Percentiles rank a stretch among this genome's conserved stretches.
These are phyloP conservation scores for Plantago ovata DNA, from an alignment of 257 asterid species.

Conservation along the genomic window DNA sequence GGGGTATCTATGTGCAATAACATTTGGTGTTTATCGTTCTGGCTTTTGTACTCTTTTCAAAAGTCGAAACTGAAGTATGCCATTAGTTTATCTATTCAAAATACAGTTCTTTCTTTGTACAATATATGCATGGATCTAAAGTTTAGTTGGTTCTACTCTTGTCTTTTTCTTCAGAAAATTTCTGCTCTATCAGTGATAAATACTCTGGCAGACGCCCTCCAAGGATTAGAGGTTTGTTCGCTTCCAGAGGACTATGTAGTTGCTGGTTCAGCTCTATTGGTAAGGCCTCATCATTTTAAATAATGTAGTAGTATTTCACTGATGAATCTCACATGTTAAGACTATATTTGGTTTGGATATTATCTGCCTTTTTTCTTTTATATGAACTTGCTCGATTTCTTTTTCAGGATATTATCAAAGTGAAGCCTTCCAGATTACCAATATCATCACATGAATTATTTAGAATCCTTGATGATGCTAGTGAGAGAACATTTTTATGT, in stretches of 20 bases:
- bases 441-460: constrained; percentile 73
- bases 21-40: too few relatives aligned
- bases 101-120: background rate
- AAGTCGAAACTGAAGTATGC: too few relatives aligned
- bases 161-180: constrained; percentile 47
- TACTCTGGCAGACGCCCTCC: constrained; percentile 62
- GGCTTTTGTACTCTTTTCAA: too few relatives aligned
- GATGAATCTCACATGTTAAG: constrained; percentile 12
- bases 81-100: background rate
- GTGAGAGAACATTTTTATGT: constrained; percentile 88
- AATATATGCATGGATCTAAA: constrained; percentile 12
- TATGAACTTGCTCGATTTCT: too few relatives aligned
- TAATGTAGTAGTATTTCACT: constrained; percentile 13
- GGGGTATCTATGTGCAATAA: too few relatives aligned
- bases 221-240: constrained; percentile 61
- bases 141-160: constrained; percentile 16
- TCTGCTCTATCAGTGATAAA: constrained; percentile 53
- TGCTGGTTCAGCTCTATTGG: constrained; percentile 78
- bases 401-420: constrained; percentile 79
- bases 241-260: constrained; percentile 65
- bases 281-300: constrained; percentile 21
- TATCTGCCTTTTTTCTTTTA: too few relatives aligned
- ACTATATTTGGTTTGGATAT: constrained; percentile 10
- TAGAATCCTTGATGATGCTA: constrained; percentile 86
- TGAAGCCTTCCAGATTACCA: constrained; percentile 55